phyloP scores from a whole-genome alignment of 805 yeast species.

The Zygotorulaspora chibaensis region DNA sequence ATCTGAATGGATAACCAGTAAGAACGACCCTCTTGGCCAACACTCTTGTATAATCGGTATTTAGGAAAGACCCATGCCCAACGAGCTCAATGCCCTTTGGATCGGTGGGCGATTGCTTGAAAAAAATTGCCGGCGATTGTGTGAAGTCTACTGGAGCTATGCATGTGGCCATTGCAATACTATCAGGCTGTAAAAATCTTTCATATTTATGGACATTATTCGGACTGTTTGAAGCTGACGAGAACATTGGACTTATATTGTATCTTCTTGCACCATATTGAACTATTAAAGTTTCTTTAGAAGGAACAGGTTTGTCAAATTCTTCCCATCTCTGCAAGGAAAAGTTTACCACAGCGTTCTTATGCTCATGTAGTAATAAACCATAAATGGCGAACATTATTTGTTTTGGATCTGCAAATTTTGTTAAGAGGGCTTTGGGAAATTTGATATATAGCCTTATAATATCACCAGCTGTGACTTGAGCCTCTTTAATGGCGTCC shows the following conservation, averaged over 20 bases:
- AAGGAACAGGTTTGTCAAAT: slow-evolving; percentile 76
- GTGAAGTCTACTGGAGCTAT: slow-evolving; percentile 84
- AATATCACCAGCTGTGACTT: slow-evolving; percentile 58
- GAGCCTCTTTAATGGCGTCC: slow-evolving; percentile 45
- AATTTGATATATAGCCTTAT: slow-evolving; percentile 58
- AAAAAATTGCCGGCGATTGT: slow-evolving; percentile 79
- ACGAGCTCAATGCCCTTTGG: slow-evolving; percentile 54
- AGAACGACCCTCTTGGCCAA: slow-evolving; percentile 82
- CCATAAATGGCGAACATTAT: slow-evolving; percentile 66
- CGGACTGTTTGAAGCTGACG: slow-evolving; percentile 67
- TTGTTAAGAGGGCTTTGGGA: slow-evolving; percentile 45
- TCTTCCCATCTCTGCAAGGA: slow-evolving; percentile 87
- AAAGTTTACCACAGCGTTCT: slow-evolving; percentile 76
- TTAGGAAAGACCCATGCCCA: slow-evolving; percentile 87
- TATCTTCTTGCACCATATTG: slow-evolving; percentile 94
- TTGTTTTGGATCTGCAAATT: slow-evolving; percentile 40
- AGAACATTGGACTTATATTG: slow-evolving; percentile 75
- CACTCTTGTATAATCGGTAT: slow-evolving; percentile 79
- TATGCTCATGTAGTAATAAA: slow-evolving; percentile 79
- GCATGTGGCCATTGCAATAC: slow-evolving; percentile 72
- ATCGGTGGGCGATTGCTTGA: slow-evolving; percentile 53
- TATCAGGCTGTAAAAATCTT: slow-evolving; percentile 76
- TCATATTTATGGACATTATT: slow-evolving; percentile 87
- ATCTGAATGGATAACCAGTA: slow-evolving; percentile 93
- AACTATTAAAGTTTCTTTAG: slow-evolving; percentile 74